These are phyloP conservation scores for Chlorella sp. DNA, from an alignment of 139 green algal genomes.

Conservation along the genomic window DNA sequence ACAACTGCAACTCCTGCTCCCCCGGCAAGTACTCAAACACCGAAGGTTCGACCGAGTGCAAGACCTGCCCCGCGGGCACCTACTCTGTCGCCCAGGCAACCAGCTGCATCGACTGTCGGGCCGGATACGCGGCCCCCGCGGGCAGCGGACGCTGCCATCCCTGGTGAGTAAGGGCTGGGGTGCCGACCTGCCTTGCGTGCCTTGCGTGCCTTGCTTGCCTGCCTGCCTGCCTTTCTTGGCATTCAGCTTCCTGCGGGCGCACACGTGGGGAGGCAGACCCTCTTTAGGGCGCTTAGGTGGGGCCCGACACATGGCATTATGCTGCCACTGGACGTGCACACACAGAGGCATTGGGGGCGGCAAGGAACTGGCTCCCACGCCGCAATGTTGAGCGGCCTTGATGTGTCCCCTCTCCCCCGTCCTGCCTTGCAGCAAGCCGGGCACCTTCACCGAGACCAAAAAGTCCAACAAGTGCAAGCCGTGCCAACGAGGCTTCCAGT, in stretches of 20 bases:
- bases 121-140: neutral
- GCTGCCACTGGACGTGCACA: no score
- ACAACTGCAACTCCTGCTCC: neutral
- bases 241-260: no score
- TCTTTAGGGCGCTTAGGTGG: no score
- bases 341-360: no score
- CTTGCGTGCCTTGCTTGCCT: no score
- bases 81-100: neutral
- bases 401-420: neutral
- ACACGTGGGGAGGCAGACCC: no score
- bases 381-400: neutral
- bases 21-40: neutral
- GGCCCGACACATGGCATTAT: no score
- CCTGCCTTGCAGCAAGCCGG: neutral
- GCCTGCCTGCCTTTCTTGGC: no score
- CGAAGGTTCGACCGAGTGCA: neutral
- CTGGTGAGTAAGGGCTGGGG: neutral
- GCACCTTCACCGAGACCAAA: neutral
- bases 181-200: neutral
- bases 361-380: no score
- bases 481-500: conserved; percentile 1
- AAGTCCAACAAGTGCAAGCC: neutral
- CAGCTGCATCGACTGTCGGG: neutral
- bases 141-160: neutral
- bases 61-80: conserved; percentile 2